Evolutionary conservation across 2,329 filamentous ascomycete species (phyloP), one percentile per base, ranked within the genome.

Genomic region (Venturia oleaginea): DNA sequence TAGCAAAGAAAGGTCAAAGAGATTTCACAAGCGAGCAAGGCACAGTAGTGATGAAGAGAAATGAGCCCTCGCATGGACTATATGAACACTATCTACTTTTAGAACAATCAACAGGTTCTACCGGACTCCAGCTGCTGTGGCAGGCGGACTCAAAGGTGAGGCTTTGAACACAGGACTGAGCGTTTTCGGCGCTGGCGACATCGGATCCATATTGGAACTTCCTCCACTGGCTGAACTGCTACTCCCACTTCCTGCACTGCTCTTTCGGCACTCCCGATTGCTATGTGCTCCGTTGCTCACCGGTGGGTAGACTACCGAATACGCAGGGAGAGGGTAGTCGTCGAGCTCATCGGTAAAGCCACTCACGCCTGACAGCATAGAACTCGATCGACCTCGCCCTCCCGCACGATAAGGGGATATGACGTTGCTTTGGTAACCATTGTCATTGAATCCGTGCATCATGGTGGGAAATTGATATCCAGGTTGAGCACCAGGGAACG

Each of bases 361-460:
- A 55, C 78, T 80, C 67, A 79, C 75, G 67, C 79, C 79, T 61
- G 79, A 81, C 48, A 82, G 77, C 78, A 82, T 81, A 0, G 79
- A 81, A 7, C 78, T 80, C 60, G 79, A 81, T 60, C 80, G 78
- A 59, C 78, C 79, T 34, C 80, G 77, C 37, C 71, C 61, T 65
- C 40, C 48, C 32, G 42, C 40, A 17, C 64, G 40, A 24, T 51
- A 60, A 19, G 40, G 15, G 62, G 48, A 40, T n/a, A 30, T 38
- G 34, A 34, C 7, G 10, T 57, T 51, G 55, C 65, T 67, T 43
- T 59, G 65, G n/a, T 27, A 43, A 13, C 37, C 37, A 60, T 22
- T 60, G 32, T 60, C 59, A 22, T 34, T 32, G 46, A 27, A 51
- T 27, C 46, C 46, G 24, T 46, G 37, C 24, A 62, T 46, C 40